Evolutionary conservation across 192 early-diverging fungal genomes (phyloP).

Genomic region (Coemansia sp.): DNA sequence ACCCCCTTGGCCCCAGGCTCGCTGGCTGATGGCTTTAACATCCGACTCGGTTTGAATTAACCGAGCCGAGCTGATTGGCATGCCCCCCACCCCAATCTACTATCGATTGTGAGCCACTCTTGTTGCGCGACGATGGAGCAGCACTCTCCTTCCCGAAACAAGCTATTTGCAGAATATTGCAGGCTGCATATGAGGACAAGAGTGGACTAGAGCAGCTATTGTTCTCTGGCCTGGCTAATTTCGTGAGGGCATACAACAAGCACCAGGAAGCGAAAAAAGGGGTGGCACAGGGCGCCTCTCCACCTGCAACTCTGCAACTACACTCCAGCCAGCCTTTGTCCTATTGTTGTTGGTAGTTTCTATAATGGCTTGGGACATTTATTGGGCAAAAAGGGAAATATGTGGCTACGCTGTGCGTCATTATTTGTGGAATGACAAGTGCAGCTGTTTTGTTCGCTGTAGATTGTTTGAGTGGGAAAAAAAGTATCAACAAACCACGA

Average conservation of each 20-base stretch:
- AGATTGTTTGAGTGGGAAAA: background rate
- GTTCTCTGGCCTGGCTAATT: background rate
- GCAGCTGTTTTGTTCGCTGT: background rate
- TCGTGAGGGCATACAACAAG: background rate
- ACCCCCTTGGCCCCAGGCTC: background rate
- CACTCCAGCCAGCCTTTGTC: background rate
- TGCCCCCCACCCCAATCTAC: background rate
- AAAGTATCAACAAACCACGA: background rate
- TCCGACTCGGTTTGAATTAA: background rate
- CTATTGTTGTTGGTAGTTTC: background rate
- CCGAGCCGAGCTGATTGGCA: background rate
- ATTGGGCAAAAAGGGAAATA: background rate
- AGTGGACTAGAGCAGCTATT: background rate
- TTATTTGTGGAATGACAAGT: background rate
- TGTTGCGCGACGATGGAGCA: background rate
- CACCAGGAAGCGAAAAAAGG: background rate
- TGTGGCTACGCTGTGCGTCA: background rate
- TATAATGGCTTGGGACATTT: background rate
- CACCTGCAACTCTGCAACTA: background rate
- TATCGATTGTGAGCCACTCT: background rate
- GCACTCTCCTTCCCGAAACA: background rate
- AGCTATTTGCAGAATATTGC: background rate
- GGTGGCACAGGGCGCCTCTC: constrained; percentile 3
- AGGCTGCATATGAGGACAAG: background rate
- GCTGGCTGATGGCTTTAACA: no score